phyloP scores from a whole-genome alignment of 228 moss, liverwort and hornwort species.

The Sphagnum fallax region DNA sequence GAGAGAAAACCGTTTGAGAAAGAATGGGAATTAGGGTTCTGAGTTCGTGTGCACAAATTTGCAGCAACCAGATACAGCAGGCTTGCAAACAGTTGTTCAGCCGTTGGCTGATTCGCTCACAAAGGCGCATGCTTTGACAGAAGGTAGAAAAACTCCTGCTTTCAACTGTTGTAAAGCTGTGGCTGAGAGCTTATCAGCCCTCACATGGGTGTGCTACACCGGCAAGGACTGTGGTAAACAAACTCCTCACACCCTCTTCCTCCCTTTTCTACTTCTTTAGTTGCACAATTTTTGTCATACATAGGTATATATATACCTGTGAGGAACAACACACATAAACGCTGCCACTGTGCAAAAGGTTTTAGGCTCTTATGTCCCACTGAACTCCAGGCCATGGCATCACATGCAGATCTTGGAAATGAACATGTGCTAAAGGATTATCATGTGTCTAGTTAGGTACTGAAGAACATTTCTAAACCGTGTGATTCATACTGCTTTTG shows the following conservation, averaged over 20 bases:
- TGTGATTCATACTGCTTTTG: neutral
- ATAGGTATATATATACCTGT: neutral
- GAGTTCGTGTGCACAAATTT: neutral
- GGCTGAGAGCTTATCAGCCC: conserved; percentile 75
- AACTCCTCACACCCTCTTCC: neutral
- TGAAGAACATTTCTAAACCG: no score
- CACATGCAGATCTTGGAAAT: no score
- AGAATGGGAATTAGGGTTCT: no score
- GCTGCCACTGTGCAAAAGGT: no score
- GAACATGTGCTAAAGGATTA: no score
- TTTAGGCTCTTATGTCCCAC: no score
- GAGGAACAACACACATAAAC: no score
- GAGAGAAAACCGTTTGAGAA: no score
- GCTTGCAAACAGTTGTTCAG: conserved; percentile 62
- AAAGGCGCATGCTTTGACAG: conserved; percentile 69
- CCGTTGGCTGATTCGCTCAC: conserved; percentile 67
- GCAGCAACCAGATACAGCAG: conserved; percentile 60
- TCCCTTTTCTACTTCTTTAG: neutral
- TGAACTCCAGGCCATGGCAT: no score
- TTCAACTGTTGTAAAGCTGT: conserved; percentile 88
- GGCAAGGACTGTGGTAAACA: conserved; percentile 82
- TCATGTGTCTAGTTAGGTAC: no score
- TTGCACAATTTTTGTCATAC: neutral
- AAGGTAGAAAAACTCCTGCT: conserved; percentile 75
- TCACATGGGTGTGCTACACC: conserved; percentile 83